These are phyloP conservation scores for Cryptosporidium viatorum DNA, from an alignment of 169 alveolate species.

Conservation along the genomic window DNA sequence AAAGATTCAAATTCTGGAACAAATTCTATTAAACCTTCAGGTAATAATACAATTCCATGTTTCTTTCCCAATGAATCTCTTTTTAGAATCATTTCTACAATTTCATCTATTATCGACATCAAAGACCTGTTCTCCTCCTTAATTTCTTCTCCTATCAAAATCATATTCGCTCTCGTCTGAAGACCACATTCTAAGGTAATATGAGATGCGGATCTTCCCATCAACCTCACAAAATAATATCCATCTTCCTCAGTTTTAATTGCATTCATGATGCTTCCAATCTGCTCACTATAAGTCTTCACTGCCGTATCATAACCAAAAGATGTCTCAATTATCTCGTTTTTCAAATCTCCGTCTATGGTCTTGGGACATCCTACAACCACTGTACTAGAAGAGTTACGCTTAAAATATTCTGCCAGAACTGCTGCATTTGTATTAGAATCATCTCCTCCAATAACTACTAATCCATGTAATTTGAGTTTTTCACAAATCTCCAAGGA, in stretches of 20 bases:
- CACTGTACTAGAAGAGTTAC: slow-evolving; percentile 77
- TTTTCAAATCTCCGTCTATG: slow-evolving; percentile 89
- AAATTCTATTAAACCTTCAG: slow-evolving; percentile 90
- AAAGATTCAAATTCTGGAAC: slow-evolving; percentile 85
- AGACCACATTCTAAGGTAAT: slow-evolving; percentile 89
- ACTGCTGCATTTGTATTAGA: slow-evolving; percentile 91
- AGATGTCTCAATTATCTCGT: slow-evolving; percentile 88
- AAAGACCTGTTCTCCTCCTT: slow-evolving; percentile 79
- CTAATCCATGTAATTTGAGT: slow-evolving; percentile 85
- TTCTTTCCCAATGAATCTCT: slow-evolving; percentile 82
- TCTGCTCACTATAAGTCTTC: slow-evolving; percentile 87
- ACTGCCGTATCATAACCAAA: slow-evolving; percentile 89
- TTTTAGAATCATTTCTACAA: slow-evolving; percentile 82
- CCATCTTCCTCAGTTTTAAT: slow-evolving; percentile 83
- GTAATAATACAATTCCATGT: slow-evolving; percentile 86
- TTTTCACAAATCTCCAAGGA: slow-evolving; percentile 81
- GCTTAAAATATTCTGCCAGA: slow-evolving; percentile 87
- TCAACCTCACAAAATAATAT: slow-evolving; percentile 88
- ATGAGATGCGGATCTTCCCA: slow-evolving; percentile 92
- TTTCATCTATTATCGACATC: slow-evolving; percentile 80
- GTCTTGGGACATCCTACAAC: slow-evolving; percentile 91
- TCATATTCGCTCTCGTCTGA: slow-evolving; percentile 82
- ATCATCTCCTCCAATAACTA: slow-evolving; percentile 91
- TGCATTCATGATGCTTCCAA: slow-evolving; percentile 87
- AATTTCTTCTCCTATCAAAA: slow-evolving; percentile 85